Conservation (phyloP, 805 yeast species). For the Yarrowia phangngaensis region DNA sequence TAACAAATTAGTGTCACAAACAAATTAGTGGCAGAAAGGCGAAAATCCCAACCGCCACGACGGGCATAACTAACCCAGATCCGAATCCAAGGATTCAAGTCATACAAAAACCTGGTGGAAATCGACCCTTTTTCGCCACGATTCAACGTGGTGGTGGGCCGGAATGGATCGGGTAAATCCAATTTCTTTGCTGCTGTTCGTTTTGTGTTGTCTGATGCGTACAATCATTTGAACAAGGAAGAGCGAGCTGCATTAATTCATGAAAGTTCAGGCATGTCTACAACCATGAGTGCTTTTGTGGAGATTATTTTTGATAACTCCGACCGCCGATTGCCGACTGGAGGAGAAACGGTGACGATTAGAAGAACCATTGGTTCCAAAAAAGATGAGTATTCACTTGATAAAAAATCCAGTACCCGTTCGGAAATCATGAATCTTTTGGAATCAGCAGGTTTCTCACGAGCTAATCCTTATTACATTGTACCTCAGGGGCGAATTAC, state of each 20-base stretch:
- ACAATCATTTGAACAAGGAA: constrained; percentile 75
- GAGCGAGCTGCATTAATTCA: constrained; percentile 84
- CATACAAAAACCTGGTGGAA: constrained; percentile 78
- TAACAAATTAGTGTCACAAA: no score
- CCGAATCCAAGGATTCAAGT: constrained; percentile 86
- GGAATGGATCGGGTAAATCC: constrained; percentile 96
- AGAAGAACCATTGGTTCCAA: constrained; percentile 90
- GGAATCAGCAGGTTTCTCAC: constrained; percentile 89
- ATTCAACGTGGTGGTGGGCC: constrained; percentile 79
- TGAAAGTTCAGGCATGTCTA: constrained; percentile 63
- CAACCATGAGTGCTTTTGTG: constrained; percentile 88
- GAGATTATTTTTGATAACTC: constrained; percentile 82
- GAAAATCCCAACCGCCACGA: no score
- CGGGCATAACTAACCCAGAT: constrained; percentile 42
- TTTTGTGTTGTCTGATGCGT: constrained; percentile 87
- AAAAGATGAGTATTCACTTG: constrained; percentile 85
- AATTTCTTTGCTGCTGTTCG: constrained; percentile 93
- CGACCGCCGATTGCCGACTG: constrained; percentile 69
- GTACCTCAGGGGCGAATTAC: constrained; percentile 96
- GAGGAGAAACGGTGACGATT: constrained; percentile 63
- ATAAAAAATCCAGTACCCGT: constrained; percentile 72
- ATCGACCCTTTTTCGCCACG: constrained; percentile 74
- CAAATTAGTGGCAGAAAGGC: no score
- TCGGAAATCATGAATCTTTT: constrained; percentile 75
- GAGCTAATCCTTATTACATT: constrained; percentile 87